Percentiles rank a stretch among this genome's conserved stretches.
These are phyloP conservation scores for Stagonosporopsis tanaceti DNA, from an alignment of 2,329 filamentous ascomycete genomes.

Conservation along the genomic window DNA sequence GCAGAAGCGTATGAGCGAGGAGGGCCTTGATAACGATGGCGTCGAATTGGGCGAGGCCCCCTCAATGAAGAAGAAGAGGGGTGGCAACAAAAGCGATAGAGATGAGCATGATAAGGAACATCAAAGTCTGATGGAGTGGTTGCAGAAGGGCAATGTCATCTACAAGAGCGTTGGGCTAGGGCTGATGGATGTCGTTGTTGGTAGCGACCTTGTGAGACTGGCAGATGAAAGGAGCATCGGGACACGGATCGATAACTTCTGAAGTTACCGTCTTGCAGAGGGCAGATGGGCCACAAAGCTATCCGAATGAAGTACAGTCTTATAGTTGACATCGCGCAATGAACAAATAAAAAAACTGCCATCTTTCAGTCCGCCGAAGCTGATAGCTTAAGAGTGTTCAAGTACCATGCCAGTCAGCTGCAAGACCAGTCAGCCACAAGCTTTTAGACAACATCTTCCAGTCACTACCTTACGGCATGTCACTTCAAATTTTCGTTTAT, in stretches of 20 bases:
- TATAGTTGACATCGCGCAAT: conserved; percentile 1
- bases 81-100: conserved; percentile 30
- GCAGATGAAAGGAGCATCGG: conserved; percentile 65
- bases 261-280: neutral
- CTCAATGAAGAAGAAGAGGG: conserved; percentile 73
- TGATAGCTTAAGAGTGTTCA: neutral
- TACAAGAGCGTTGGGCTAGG: conserved; percentile 75
- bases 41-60: conserved; percentile 73
- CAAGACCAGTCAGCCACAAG: too few species aligned
- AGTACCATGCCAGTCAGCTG: too few species aligned
- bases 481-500: neutral
- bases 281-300: too few species aligned
- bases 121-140: conserved; percentile 63
- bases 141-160: conserved; percentile 70
- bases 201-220: conserved; percentile 64
- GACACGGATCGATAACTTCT: conserved; percentile 60
- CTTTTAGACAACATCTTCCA: neutral
- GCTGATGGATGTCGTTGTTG: conserved; percentile 73
- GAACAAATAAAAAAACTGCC: neutral
- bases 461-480: neutral
- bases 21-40: conserved; percentile 70
- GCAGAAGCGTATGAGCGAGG: conserved; percentile 47
- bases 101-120: conserved; percentile 45
- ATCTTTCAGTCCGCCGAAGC: neutral
- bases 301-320: neutral